Conservation (phyloP, 805 yeast genomes). For the Pichia nanzhaoensis region DNA sequence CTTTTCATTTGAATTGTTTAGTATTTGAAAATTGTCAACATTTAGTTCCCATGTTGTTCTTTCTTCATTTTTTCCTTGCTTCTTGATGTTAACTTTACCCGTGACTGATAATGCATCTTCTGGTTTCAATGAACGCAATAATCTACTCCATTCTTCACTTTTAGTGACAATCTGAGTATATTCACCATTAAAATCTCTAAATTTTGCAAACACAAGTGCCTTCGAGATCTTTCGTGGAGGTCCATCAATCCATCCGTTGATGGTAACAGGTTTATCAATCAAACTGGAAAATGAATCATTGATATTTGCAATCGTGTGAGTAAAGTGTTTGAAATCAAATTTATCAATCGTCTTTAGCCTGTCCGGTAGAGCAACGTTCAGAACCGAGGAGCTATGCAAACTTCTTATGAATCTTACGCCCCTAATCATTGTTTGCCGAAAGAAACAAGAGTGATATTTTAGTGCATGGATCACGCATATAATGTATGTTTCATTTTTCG, state of each 20-base stretch:
- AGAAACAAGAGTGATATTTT: too few species aligned
- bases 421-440: too few species aligned
- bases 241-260: conserved; percentile 82
- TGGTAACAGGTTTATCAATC: conserved; percentile 31
- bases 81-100: conserved; percentile 42
- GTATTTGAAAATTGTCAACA: conserved; percentile 42
- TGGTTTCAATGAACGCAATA: conserved; percentile 43
- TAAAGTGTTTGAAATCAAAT: conserved; percentile 25
- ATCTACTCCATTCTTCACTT: conserved; percentile 30
- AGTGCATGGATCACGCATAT: too few species aligned
- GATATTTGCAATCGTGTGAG: conserved; percentile 24
- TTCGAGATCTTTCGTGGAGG: conserved; percentile 68
- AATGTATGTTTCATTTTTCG: too few species aligned
- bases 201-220: conserved; percentile 57
- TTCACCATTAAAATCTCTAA: conserved; percentile 71
- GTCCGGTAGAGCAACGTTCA: conserved; percentile 16
- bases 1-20: conserved; percentile 53
- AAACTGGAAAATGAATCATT: conserved; percentile 7
- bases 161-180: conserved; percentile 50
- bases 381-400: not conserved
- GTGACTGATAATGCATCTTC: conserved; percentile 71
- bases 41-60: conserved; percentile 48
- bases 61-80: conserved; percentile 23
- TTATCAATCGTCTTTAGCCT: conserved; percentile 18
- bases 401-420: not conserved